A percentile compares a stretch with the other conserved stretches of the same genome.
Conservation (phyloP, 768 basidiomycete species). For the Stropharia rugosoannulata region DNA sequence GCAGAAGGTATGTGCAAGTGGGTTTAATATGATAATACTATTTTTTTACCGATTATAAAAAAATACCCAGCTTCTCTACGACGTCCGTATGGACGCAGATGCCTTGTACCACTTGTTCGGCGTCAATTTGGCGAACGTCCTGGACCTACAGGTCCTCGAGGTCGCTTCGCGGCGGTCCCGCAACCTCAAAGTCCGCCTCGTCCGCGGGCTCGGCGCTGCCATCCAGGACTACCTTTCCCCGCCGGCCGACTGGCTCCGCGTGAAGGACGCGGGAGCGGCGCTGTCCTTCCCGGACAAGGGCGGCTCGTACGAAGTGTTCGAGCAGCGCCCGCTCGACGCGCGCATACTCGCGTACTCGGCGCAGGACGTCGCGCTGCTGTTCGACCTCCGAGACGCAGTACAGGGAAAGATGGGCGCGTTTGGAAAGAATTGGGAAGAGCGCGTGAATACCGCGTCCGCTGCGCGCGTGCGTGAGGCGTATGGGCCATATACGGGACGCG, state of each 20-base stretch:
- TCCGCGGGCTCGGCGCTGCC: constrained; percentile 23
- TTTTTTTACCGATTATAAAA: background rate
- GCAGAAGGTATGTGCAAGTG: constrained; percentile 7
- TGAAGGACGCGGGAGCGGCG: constrained; percentile 29
- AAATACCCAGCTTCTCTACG: constrained; percentile 27
- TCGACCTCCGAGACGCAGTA: constrained; percentile 19
- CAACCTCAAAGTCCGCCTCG: constrained; percentile 12
- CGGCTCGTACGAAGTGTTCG: constrained; percentile 25
- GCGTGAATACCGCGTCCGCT: constrained; percentile 9
- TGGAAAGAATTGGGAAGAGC: constrained; percentile 9
- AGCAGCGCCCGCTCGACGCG: constrained; percentile 23
- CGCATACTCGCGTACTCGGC: constrained; percentile 25
- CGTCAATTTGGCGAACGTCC: constrained; percentile 25
- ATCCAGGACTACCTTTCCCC: constrained; percentile 25
- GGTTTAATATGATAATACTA: background rate
- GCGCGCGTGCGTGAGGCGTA: constrained; percentile 15
- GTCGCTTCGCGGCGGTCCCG: constrained; percentile 25
- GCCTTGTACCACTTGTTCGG: constrained; percentile 28
- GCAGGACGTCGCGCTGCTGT: constrained; percentile 28
- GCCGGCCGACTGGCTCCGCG: constrained; percentile 19
- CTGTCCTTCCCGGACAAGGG: constrained; percentile 31
- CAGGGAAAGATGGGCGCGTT: constrained; percentile 8
- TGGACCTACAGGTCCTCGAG: constrained; percentile 33
- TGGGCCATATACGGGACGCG: constrained; percentile 6
- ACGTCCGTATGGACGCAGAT: constrained; percentile 34